These are phyloP conservation scores for Lipomyces oligophaga DNA, from an alignment of 805 yeast species.

Conservation along the genomic window DNA sequence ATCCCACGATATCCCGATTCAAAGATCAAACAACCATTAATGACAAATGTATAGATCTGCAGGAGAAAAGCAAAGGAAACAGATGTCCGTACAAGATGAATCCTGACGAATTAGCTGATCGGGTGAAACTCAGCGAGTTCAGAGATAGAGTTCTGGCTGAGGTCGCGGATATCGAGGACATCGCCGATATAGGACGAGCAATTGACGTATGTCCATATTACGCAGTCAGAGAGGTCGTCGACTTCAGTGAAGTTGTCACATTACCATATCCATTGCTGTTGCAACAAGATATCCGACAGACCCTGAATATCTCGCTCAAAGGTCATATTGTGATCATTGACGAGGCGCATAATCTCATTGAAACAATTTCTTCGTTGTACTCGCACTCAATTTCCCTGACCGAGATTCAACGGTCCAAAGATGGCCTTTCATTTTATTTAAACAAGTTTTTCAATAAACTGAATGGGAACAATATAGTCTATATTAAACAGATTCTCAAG, in stretches of 20 bases:
- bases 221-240: constrained; percentile 55
- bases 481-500: constrained; percentile 59
- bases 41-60: constrained; percentile 76
- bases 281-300: constrained; percentile 55
- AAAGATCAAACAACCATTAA: constrained; percentile 56
- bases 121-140: constrained; percentile 42
- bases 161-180: constrained; percentile 76
- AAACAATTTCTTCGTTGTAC: constrained; percentile 65
- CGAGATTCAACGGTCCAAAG: constrained; percentile 47
- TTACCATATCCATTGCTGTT: constrained; percentile 80
- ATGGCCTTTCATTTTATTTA: constrained; percentile 53
- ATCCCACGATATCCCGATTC: constrained; percentile 54
- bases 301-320: constrained; percentile 55
- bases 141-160: constrained; percentile 50
- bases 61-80: constrained; percentile 37
- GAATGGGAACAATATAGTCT: constrained; percentile 67
- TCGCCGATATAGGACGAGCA: constrained; percentile 55
- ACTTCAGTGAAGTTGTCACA: constrained; percentile 68
- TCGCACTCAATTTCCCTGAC: constrained; percentile 53
- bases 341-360: constrained; percentile 87
- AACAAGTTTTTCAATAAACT: constrained; percentile 59
- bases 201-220: constrained; percentile 77
- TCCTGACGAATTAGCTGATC: constrained; percentile 35
- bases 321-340: constrained; percentile 75
- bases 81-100: constrained; percentile 46